A percentile compares a stretch with the other conserved stretches of the same genome.
phyloP scores from a whole-genome alignment of 768 basidiomycete species.

The Amanita exitialis region DNA sequence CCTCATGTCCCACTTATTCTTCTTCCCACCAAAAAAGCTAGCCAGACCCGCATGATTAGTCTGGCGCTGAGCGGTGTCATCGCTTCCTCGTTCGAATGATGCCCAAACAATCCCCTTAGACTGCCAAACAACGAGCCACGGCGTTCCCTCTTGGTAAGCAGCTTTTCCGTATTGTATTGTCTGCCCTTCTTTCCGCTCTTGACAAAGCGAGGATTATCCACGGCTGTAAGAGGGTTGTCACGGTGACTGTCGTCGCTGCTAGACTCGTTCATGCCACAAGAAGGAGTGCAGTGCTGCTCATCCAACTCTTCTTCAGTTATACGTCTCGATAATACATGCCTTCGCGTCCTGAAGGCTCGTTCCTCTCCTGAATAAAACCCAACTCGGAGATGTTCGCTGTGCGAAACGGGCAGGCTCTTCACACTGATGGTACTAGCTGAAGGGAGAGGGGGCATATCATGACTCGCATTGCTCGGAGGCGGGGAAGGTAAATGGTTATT shows the following conservation, averaged over 20 bases:
- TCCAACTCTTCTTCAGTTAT: conserved; percentile 25
- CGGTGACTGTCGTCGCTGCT: conserved; percentile 23
- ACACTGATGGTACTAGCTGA: conserved; percentile 1
- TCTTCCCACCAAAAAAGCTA: conserved; percentile 6
- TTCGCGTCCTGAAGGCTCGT: not conserved
- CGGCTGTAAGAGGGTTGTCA: conserved; percentile 26
- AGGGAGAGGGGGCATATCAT: not conserved
- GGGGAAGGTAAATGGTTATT: conserved; percentile 3
- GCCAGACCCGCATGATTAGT: not conserved
- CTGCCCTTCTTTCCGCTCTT: conserved; percentile 7
- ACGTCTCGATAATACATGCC: conserved; percentile 18
- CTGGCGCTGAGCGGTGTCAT: not conserved
- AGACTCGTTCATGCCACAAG: conserved; percentile 15
- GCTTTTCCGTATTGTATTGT: not conserved
- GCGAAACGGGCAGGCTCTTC: conserved; percentile 1
- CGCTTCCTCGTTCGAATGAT: not conserved
- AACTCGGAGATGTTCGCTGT: not conserved
- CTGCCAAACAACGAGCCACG: conserved; percentile 1
- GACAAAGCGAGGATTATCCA: conserved; percentile 49
- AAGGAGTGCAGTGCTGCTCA: conserved; percentile 9
- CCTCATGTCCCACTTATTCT: conserved; percentile 9
- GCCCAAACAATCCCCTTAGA: conserved; percentile 3
- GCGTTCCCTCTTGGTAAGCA: conserved; percentile 6
- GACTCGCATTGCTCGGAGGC: conserved; percentile 3
- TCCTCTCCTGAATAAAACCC: conserved; percentile 1